Conservation (phyloP, 2,329 filamentous ascomycete species). For the Xylaria sp. region DNA sequence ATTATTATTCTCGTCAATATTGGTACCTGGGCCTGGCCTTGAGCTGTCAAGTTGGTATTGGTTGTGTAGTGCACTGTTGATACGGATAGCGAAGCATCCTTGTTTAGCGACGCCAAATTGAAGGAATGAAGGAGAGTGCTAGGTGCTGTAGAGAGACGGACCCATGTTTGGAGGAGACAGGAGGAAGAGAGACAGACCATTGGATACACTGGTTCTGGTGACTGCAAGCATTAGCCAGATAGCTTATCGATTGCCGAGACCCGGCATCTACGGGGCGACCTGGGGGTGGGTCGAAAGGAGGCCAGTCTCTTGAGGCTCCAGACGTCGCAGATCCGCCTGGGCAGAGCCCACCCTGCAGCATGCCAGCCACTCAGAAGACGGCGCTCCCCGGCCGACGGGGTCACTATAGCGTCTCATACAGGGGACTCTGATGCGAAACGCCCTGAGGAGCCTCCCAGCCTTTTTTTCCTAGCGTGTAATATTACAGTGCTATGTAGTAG, state of each 20-base stretch:
- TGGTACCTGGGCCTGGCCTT: not conserved
- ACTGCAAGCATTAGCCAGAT: conserved; percentile 7
- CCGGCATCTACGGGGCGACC: conserved; percentile 14
- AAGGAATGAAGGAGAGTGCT: conserved; percentile 20
- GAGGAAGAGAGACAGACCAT: not conserved
- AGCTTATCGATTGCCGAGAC: conserved; percentile 37
- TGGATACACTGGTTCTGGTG: not conserved
- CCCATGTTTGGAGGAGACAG: conserved; percentile 15
- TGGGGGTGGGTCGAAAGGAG: conserved; percentile 9
- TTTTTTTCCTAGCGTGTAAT: not conserved
- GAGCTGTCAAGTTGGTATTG: conserved; percentile 19
- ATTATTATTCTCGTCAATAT: not conserved
- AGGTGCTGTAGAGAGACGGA: too few species aligned
- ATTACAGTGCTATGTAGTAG: not conserved
- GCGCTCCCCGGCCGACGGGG: conserved; percentile 46
- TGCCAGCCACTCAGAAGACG: conserved; percentile 43
- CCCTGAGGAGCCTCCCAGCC: conserved; percentile 24
- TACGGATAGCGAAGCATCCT: conserved; percentile 25
- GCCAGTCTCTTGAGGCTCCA: conserved; percentile 50
- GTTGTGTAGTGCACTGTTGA: not conserved
- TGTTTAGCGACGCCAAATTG: conserved; percentile 17
- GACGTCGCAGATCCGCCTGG: conserved; percentile 50
- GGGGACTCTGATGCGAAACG: conserved; percentile 54
- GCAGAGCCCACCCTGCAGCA: conserved; percentile 35
- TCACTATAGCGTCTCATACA: conserved; percentile 54